Evolutionary conservation across 352 stramenopile genomes (phyloP).

Genomic region (Globisporangium megalacanthum): DNA sequence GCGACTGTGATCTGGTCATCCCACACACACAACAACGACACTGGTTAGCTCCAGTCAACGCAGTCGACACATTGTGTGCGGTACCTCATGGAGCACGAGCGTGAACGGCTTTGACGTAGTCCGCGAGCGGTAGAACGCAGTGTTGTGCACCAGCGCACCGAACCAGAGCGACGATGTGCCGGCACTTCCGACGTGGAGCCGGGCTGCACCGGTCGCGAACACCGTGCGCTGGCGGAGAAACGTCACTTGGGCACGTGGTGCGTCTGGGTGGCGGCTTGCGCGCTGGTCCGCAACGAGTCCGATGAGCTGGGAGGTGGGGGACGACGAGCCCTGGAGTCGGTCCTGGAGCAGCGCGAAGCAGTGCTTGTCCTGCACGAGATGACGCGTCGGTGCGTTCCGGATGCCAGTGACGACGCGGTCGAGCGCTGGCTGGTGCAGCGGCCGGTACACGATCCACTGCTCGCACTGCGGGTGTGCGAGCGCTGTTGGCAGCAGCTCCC

Average conservation of each 20-base stretch:
- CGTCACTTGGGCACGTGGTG: conserved; percentile 16
- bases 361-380: conserved; percentile 56
- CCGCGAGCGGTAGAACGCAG: conserved; percentile 14
- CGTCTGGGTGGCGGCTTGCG: conserved; percentile 15
- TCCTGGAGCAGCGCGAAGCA: conserved; percentile 36
- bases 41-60: background rate
- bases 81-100: conserved; percentile 30
- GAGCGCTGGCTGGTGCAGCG: conserved; percentile 35
- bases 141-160: conserved; percentile 36
- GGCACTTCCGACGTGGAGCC: conserved; percentile 27
- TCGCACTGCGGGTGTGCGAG: conserved; percentile 25
- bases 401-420: conserved; percentile 33
- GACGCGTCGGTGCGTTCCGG: conserved; percentile 21
- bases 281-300: conserved; percentile 49
- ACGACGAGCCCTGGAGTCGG: conserved; percentile 12
- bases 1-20: background rate
- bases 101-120: conserved; percentile 30
- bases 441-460: conserved; percentile 60
- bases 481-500: conserved; percentile 43
- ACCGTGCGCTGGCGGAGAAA: conserved; percentile 41
- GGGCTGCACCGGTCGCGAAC: conserved; percentile 33
- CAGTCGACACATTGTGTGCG: background rate
- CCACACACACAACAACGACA: background rate
- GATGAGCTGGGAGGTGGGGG: conserved; percentile 22
- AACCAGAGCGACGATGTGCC: conserved; percentile 31